Evolutionary conservation across 1,284 basidiomycete genomes (phyloP), one percentile per base, ranked within the genome.

Genomic region (Cutaneotrichosporon cutaneum): DNA sequence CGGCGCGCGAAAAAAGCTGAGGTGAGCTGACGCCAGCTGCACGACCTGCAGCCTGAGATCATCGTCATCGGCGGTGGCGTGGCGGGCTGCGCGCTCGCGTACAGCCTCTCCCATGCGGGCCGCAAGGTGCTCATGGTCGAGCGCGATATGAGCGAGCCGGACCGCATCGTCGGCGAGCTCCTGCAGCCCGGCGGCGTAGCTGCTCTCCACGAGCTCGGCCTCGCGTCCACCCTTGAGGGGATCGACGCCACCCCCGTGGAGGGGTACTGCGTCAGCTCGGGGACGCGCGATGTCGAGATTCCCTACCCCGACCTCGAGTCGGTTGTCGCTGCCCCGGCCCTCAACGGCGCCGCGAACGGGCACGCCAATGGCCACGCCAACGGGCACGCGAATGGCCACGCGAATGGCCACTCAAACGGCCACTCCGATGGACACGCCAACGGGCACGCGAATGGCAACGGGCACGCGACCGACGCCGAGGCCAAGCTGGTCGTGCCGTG

Each of bases 151-250:
- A 83, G 88, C 0, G 90, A 94, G 77, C 95, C 96, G 0, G 93
- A 98, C 83, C 86, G 95, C 26, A 98, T 99, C 70, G 95, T 99
- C 42, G 95, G 96, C 39, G 96, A 99, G 80, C 86, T 99, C 1
- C 82, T 99, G 22, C 95, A 99, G 74, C 96, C 96, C 0, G 94
- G 90, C 0, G 96, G 96, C 6, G 88, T 94, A 22, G 82, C 83
- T 4, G 88, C 92, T 0, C 82, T 99, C 54, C 80, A 86, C 64
- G 81, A 85, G 59, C 85, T 99, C 21, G 94, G 93, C 1, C 80
- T 99, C 70, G 63, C 56, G 1, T 85, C 87, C 57, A 81, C 82
- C 6, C 81, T 97, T 51, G 89, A 95, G 33, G 88, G 85, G 22
- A 96, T 99, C 61, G 95, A 94, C 76, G 88, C 94, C 1, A 84